These are phyloP conservation scores for Neurospora sp. DNA, from an alignment of 495 filamentous ascomycete species.

Conservation along the genomic window DNA sequence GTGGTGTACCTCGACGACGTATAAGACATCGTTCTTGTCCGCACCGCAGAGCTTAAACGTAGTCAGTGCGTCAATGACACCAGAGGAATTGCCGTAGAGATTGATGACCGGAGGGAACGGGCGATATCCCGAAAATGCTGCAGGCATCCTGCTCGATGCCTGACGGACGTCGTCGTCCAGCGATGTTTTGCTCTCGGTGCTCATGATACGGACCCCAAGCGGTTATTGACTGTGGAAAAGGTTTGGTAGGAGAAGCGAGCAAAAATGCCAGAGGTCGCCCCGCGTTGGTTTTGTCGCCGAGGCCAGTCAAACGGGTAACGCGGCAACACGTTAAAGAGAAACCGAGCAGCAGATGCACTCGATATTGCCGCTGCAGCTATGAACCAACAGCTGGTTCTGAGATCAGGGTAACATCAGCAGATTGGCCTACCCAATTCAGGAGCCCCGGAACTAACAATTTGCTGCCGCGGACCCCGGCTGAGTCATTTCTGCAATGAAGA, in stretches of 20 bases:
- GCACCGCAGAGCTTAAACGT: conserved; percentile 5
- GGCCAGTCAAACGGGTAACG: not conserved
- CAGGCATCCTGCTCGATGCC: not conserved
- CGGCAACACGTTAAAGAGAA: not conserved
- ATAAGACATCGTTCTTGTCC: not conserved
- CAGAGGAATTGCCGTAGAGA: conserved; percentile 4
- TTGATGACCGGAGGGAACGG: conserved; percentile 8
- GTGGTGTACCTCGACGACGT: conserved; percentile 2
- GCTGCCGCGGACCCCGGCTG: not conserved
- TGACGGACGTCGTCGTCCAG: not conserved
- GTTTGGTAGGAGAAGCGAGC: not conserved
- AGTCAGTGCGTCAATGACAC: not conserved
- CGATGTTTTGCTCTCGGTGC: not conserved
- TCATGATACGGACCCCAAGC: not conserved
- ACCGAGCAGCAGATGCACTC: not conserved
- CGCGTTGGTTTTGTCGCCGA: not conserved
- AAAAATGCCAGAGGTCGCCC: not conserved
- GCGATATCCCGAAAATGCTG: conserved; percentile 2
- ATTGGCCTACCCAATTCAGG: not conserved
- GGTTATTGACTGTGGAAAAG: not conserved
- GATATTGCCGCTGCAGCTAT: not conserved
- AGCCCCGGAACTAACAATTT: not conserved
- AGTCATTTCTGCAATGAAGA: not conserved
- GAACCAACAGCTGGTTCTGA: not conserved
- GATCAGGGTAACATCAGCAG: not conserved